These are phyloP conservation scores for Elsinoe perseae DNA, from an alignment of 2,329 filamentous ascomycete species.

Conservation along the genomic window DNA sequence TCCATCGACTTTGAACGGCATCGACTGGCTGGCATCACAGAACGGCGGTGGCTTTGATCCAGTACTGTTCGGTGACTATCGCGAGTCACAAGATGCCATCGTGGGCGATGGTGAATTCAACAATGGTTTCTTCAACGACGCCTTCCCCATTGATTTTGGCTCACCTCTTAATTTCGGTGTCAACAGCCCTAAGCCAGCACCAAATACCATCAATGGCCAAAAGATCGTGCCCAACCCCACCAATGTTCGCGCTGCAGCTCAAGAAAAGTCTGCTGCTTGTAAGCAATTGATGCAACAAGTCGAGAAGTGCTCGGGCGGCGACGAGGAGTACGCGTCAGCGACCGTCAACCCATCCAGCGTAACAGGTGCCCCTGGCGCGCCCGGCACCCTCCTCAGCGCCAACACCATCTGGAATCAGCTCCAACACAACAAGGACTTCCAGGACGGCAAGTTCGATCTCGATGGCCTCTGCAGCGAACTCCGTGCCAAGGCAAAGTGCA, in stretches of 20 bases:
- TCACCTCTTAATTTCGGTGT: slow-evolving; percentile 68
- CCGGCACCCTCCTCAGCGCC: slow-evolving; percentile 65
- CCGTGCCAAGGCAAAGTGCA: slow-evolving; percentile 92
- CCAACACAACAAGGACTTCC: slow-evolving; percentile 77
- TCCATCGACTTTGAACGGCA: slow-evolving; percentile 49
- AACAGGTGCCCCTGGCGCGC: slow-evolving; percentile 47
- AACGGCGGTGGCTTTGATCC: slow-evolving; percentile 85
- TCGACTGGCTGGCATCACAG: slow-evolving; percentile 71
- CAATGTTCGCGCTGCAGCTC: slow-evolving; percentile 17
- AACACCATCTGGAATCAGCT: slow-evolving; percentile 93
- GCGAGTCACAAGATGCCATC: slow-evolving; percentile 79
- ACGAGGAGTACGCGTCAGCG: slow-evolving; percentile 49
- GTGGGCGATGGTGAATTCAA: slow-evolving; percentile 58
- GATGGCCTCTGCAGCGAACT: slow-evolving; percentile 88
- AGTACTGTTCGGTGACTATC: slow-evolving; percentile 82
- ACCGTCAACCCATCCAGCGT: slow-evolving; percentile 15
- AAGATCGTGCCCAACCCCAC: slow-evolving; percentile 19
- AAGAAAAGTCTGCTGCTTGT: slow-evolving; percentile 23
- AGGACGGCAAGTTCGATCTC: slow-evolving; percentile 85
- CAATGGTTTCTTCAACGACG: slow-evolving; percentile 58
- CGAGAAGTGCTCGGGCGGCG: slow-evolving; percentile 61
- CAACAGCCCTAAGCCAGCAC: slow-evolving; percentile 26
- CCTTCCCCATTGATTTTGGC: slow-evolving; percentile 56
- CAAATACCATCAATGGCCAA: slow-evolving; percentile 12
- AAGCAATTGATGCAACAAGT: slow-evolving; percentile 66